Evolutionary conservation across 2,329 filamentous ascomycete genomes (phyloP).

Genomic region (Fusarium lyarnte): DNA sequence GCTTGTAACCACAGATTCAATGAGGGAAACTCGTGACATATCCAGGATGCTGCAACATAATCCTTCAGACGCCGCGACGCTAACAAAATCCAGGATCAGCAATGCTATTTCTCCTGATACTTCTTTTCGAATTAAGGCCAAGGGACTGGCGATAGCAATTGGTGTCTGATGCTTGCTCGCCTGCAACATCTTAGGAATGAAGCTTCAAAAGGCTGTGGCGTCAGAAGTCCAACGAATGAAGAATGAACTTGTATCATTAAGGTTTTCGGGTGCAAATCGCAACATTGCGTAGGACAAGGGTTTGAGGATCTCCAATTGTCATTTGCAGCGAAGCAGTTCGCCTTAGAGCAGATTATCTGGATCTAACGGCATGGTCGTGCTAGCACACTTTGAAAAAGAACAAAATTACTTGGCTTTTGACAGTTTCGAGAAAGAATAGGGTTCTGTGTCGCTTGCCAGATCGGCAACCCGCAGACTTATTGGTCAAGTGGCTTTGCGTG

Average conservation of each 20-base stretch:
- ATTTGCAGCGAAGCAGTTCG: neutral
- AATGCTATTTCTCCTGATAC: neutral
- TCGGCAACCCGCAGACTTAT: constrained; percentile 29
- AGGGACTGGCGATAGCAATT: neutral
- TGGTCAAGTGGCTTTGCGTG: constrained; percentile 11
- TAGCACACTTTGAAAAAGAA: neutral
- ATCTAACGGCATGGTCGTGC: neutral
- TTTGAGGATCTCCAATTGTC: neutral
- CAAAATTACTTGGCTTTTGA: constrained; percentile 3
- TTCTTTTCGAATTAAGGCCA: neutral
- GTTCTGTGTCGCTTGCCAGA: constrained; percentile 21
- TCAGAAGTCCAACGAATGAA: neutral
- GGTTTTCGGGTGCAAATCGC: neutral
- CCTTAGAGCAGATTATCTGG: constrained; percentile 1
- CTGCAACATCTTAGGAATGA: neutral
- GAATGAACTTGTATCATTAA: neutral
- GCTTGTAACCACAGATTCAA: neutral
- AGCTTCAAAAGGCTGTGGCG: neutral
- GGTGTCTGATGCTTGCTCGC: neutral
- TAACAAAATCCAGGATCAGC: neutral
- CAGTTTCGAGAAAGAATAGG: constrained; percentile 8
- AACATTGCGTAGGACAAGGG: constrained; percentile 13
- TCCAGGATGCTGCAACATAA: neutral
- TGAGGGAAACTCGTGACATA: neutral
- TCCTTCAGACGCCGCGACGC: neutral